phyloP scores from a whole-genome alignment of 352 stramenopile species.

The Phytophthora chlamydospora region DNA sequence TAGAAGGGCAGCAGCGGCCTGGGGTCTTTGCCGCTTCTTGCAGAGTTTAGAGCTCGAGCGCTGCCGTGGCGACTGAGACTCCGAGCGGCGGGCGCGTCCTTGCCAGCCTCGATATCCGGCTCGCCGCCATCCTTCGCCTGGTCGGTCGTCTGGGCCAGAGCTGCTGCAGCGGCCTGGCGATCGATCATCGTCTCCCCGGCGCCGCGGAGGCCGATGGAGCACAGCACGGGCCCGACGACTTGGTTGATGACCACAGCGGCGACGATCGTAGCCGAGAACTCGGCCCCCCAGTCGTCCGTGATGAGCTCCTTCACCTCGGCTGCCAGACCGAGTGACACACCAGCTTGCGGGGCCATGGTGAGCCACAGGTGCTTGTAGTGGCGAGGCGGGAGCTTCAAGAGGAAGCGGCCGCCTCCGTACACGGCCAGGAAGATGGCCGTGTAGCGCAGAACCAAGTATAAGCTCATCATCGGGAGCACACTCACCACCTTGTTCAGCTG shows the following conservation, averaged over 20 bases:
- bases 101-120: constrained; percentile 17
- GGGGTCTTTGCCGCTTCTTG: constrained; percentile 41
- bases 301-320: constrained; percentile 65
- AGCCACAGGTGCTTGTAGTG: constrained; percentile 77
- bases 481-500: constrained; percentile 68
- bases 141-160: constrained; percentile 3
- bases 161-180: constrained; percentile 27
- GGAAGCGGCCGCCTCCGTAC: constrained; percentile 56
- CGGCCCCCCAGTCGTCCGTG: constrained; percentile 55
- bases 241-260: constrained; percentile 72
- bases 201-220: constrained; percentile 51
- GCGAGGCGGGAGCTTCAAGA: constrained; percentile 59
- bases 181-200: constrained; percentile 53
- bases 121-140: constrained; percentile 13
- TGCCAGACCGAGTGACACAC: constrained; percentile 63
- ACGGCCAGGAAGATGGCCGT: constrained; percentile 61
- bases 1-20: constrained; percentile 52
- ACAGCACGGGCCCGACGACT: constrained; percentile 65
- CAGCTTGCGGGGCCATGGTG: constrained; percentile 71
- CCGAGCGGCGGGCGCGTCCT: constrained; percentile 8
- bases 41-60: constrained; percentile 15
- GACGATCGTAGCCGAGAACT: constrained; percentile 70
- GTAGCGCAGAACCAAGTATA: constrained; percentile 65
- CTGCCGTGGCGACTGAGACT: constrained; percentile 26
- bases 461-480: constrained; percentile 66